Evolutionary conservation across 2,329 filamentous ascomycete species (phyloP), one percentile per base, ranked within the genome.

Genomic region (Alternaria triticina): DNA sequence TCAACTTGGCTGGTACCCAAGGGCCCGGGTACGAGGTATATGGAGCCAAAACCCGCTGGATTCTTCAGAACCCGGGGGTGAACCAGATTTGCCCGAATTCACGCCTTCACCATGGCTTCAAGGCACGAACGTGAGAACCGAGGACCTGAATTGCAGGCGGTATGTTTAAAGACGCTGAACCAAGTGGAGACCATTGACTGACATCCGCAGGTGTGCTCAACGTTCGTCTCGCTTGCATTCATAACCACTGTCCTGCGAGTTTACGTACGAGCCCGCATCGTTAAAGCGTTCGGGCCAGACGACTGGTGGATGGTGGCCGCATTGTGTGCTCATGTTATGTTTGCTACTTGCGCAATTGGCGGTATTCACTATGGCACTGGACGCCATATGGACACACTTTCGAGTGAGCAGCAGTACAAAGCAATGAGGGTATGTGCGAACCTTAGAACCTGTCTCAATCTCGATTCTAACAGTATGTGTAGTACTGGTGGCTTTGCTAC

Each of bases 161-260:
- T 77, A 74, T 65, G 75, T 70, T 43, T 25, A 52, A 12, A 15
- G 28, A 40, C 13, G 6, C 3, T 43, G n/a, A 25, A 50, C 4
- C 22, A 27, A 22, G 11, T 23, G 22, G 54, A 45, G 17, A 27
- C 12, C 9, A 10, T 52, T 27, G 10, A 40, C 66, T 72, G 45
- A 72, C n/a, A 23, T 46, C 11, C 46, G 20, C 36, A 76, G 74
- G 68, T 75, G 22, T 73, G 70, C 62, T 75, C 77, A 10, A 74
- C 79, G 12, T 82, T 83, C 59, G 72, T 83, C 50, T 73, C 74
- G 4, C 63, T 83, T n/a, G 81, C 82, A 1, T 71, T 79, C n/a
- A 47, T 80, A 9, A 75, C 80, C 15, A 79, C 78, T 8, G 56
- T 71, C 9, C 67, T 83, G 15, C 77, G 82, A 56, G 74, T 80